These are phyloP conservation scores for Aspergillus persii DNA, from an alignment of 2,329 filamentous ascomycete species.

Conservation along the genomic window DNA sequence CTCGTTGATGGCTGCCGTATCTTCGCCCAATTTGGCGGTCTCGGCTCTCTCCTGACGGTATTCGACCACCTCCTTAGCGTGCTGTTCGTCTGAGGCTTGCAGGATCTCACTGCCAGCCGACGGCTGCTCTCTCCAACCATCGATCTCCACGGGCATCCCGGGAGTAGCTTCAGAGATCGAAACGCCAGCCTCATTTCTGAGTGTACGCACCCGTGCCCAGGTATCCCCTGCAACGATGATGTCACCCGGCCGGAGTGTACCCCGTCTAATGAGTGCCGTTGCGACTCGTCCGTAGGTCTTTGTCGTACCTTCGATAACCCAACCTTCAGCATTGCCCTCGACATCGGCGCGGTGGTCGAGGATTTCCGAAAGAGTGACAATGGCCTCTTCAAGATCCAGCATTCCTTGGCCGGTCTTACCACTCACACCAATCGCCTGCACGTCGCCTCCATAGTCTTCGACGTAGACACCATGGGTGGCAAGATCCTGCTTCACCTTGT, in stretches of 20 bases:
- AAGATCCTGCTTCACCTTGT: constrained; percentile 85
- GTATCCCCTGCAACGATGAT: constrained; percentile 83
- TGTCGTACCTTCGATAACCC: constrained; percentile 87
- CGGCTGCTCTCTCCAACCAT: constrained; percentile 91
- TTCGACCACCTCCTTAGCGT: constrained; percentile 73
- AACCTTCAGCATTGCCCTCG: constrained; percentile 79
- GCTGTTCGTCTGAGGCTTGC: constrained; percentile 74
- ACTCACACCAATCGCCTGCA: constrained; percentile 86
- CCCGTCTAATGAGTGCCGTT: constrained; percentile 82
- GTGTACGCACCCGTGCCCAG: constrained; percentile 79
- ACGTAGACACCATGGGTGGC: constrained; percentile 80
- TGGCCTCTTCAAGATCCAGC: constrained; percentile 86
- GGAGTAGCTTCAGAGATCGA: constrained; percentile 73
- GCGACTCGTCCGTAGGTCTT: constrained; percentile 82
- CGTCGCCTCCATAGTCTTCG: constrained; percentile 92
- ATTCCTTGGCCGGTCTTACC: constrained; percentile 94
- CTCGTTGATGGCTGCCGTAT: constrained; percentile 77
- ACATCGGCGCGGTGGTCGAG: constrained; percentile 82
- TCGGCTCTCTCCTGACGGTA: constrained; percentile 73
- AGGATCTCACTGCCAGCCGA: constrained; percentile 83
- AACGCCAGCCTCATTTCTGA: constrained; percentile 80
- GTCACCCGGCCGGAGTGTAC: constrained; percentile 77
- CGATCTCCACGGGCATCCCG: constrained; percentile 85
- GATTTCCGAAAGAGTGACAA: constrained; percentile 80
- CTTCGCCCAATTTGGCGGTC: constrained; percentile 61